Conservation (phyloP, 352 stramenopile species). For the Aphanomyces invadans region DNA sequence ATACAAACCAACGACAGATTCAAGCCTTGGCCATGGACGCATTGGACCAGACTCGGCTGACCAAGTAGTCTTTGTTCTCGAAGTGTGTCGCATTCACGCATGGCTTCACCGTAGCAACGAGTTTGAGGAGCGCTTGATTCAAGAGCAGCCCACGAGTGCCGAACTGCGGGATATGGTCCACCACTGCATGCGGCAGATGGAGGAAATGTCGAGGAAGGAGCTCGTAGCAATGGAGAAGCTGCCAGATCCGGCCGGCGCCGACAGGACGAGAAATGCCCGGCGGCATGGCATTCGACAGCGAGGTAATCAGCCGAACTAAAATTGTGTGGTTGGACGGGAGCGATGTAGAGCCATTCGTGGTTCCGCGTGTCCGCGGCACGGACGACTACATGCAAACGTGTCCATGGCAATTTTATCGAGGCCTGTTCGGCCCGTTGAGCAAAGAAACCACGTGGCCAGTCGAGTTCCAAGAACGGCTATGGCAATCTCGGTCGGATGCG, state of each 20-base stretch:
- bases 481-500: constrained; percentile 40
- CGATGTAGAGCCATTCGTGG: background rate
- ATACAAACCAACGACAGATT: background rate
- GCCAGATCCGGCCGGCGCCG: background rate
- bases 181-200: constrained; percentile 15
- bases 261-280: background rate
- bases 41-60: constrained; percentile 14
- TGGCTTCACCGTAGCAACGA: constrained; percentile 16
- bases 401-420: constrained; percentile 9
- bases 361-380: background rate
- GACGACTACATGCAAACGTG: constrained; percentile 16
- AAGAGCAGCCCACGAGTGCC: constrained; percentile 21
- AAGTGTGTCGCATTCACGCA: no score
- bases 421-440: constrained; percentile 7
- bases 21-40: constrained; percentile 6
- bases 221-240: background rate
- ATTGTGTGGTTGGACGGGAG: background rate
- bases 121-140: constrained; percentile 16
- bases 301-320: background rate
- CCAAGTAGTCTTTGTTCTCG: constrained; percentile 21
- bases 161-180: constrained; percentile 18
- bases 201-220: constrained; percentile 5
- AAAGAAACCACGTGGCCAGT: constrained; percentile 12
- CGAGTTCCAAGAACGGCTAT: constrained; percentile 8
- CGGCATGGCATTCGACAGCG: background rate